phyloP scores from a whole-genome alignment of 257 asterid species.

The Nemophila menziesii region DNA sequence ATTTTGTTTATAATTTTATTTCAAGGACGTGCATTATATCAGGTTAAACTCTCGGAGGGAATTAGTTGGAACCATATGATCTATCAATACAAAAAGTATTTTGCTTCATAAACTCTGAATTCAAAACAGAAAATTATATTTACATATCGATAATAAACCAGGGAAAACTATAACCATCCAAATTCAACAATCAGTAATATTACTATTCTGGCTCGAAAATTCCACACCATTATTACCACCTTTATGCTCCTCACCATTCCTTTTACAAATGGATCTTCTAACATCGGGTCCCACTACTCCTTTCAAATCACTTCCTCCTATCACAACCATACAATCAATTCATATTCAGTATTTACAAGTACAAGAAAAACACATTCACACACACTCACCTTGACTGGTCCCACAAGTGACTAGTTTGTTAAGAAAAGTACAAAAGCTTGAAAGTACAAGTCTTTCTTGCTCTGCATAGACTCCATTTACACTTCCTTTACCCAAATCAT shows the following conservation, averaged over 20 bases:
- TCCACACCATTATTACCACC: neutral
- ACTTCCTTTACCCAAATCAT: neutral
- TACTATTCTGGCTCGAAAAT: neutral
- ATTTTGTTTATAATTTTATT: too few species aligned
- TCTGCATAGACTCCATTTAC: conserved; percentile 27
- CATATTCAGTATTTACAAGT: too few species aligned
- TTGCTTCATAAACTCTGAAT: too few species aligned
- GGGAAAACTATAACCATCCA: neutral
- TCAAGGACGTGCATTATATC: too few species aligned
- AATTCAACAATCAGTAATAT: neutral
- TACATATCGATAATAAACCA: neutral
- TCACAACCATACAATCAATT: neutral
- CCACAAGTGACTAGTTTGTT: conserved; percentile 33
- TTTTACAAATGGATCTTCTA: neutral
- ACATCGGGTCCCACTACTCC: neutral
- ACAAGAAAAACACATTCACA: too few species aligned
- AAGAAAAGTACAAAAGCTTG: conserved; percentile 36
- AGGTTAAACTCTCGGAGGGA: too few species aligned
- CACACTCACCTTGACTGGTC: conserved; percentile 32
- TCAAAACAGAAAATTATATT: neutral
- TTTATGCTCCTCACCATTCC: neutral
- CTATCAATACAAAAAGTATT: too few species aligned
- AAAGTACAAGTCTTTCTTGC: conserved; percentile 54
- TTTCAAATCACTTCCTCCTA: conserved; percentile 5
- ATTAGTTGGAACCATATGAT: too few species aligned